Conservation (phyloP, 768 basidiomycete genomes). For the Calocybe gangraenosa region DNA sequence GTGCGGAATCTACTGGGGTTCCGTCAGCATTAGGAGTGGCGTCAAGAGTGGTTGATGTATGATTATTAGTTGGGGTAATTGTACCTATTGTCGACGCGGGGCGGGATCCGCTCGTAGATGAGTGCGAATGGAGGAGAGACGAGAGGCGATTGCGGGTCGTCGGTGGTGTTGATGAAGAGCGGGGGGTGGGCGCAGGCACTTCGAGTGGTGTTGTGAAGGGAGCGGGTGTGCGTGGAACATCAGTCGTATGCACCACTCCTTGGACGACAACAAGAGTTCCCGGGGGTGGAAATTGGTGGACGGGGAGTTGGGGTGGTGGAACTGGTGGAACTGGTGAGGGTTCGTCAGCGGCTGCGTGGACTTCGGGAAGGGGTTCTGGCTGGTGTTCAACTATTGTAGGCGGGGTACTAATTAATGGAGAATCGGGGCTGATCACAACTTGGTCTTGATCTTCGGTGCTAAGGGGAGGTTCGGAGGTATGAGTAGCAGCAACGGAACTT, state of each 20-base stretch:
- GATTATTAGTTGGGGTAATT: conserved; percentile 1
- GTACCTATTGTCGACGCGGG: conserved; percentile 7
- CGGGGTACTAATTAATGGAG: neutral
- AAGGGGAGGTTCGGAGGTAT: too few relatives aligned
- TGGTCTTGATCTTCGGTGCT: neutral
- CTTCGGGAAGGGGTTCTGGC: too few relatives aligned
- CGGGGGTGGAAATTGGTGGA: conserved; percentile 57
- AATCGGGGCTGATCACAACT: conserved; percentile 6
- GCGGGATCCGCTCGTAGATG: conserved; percentile 16
- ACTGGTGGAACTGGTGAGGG: conserved; percentile 12
- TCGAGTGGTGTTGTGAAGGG: conserved; percentile 13
- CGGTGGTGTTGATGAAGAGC: conserved; percentile 27
- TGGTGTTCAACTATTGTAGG: neutral
- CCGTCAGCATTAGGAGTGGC: conserved; percentile 8
- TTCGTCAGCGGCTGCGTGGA: conserved; percentile 2
- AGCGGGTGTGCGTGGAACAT: conserved; percentile 40
- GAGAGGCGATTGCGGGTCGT: conserved; percentile 29
- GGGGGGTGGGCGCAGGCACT: conserved; percentile 17
- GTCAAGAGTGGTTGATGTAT: conserved; percentile 10
- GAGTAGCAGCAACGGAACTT: too few relatives aligned
- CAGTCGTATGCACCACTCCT: conserved; percentile 77
- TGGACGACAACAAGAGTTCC: conserved; percentile 82
- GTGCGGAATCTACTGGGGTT: neutral
- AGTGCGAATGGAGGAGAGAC: conserved; percentile 32
- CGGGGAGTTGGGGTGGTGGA: conserved; percentile 8